Evolutionary conservation across 2,329 filamentous ascomycete species (phyloP).

Genomic region (Colletotrichum gigasporum): DNA sequence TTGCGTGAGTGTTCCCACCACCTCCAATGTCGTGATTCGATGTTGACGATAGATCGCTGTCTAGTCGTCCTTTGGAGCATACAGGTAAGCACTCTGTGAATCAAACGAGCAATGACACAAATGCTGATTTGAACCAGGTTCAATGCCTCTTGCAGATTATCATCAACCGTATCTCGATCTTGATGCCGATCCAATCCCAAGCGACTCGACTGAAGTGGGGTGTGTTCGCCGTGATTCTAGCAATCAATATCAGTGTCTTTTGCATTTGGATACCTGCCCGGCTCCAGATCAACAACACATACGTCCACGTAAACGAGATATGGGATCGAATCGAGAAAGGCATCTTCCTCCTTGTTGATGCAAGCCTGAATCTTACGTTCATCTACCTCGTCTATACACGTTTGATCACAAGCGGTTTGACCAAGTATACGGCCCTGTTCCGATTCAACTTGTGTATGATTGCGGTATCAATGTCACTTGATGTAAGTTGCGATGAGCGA

Average conservation of each 20-base stretch:
- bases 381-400: conserved; percentile 51
- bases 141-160: conserved; percentile 60
- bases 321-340: conserved; percentile 61
- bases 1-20: conserved; percentile 2
- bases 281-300: conserved; percentile 48
- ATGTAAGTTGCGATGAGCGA: conserved; percentile 28
- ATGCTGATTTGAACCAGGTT: conserved; percentile 38
- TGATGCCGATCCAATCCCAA: conserved; percentile 49
- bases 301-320: conserved; percentile 52
- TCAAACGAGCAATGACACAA: background rate
- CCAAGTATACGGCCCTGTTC: conserved; percentile 57
- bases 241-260: conserved; percentile 59
- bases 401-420: conserved; percentile 56
- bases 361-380: conserved; percentile 57
- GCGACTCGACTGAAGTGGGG: conserved; percentile 53
- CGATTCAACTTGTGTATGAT: conserved; percentile 41
- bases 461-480: conserved; percentile 37
- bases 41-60: background rate
- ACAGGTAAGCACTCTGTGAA: background rate
- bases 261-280: conserved; percentile 61
- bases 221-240: conserved; percentile 49
- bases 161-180: conserved; percentile 58
- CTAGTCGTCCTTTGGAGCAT: conserved; percentile 23
- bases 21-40: background rate
- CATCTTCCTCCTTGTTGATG: conserved; percentile 56